A percentile compares a stretch with the other conserved stretches of the same genome.
phyloP scores from a whole-genome alignment of 2,329 filamentous ascomycete species.

The Nakataea oryzae region DNA sequence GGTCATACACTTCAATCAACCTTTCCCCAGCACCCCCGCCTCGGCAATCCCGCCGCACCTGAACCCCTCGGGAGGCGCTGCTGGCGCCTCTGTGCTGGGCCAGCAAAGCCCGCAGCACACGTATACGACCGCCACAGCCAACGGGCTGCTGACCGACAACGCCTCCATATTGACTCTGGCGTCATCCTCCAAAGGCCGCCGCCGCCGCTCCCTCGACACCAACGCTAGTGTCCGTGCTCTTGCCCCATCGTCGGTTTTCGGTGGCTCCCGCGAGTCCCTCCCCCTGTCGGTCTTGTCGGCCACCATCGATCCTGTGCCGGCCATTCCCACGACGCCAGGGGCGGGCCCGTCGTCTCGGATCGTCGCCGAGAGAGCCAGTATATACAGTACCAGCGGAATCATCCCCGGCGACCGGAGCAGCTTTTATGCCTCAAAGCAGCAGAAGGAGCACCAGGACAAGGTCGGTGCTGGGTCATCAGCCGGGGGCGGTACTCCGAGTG shows the following conservation, averaged over 20 bases:
- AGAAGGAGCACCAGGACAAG: slow-evolving; percentile 28
- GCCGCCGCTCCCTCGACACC: slow-evolving; percentile 72
- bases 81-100: background rate
- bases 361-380: slow-evolving; percentile 57
- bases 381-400: slow-evolving; percentile 68
- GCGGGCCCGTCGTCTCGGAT: slow-evolving; percentile 19
- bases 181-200: slow-evolving; percentile 68
- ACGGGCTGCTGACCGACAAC: slow-evolving; percentile 74
- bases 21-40: slow-evolving; percentile 53
- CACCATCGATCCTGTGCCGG: slow-evolving; percentile 42
- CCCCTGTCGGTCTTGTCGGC: slow-evolving; percentile 69
- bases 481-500: slow-evolving; percentile 8
- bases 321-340: slow-evolving; percentile 31
- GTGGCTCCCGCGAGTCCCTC: slow-evolving; percentile 69
- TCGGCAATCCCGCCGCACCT: slow-evolving; percentile 66
- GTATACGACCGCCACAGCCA: slow-evolving; percentile 69
- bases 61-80: slow-evolving; percentile 28
- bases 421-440: slow-evolving; percentile 51
- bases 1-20: slow-evolving; percentile 53
- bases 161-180: slow-evolving; percentile 78
- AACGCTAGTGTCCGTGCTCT: slow-evolving; percentile 77
- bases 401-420: slow-evolving; percentile 70
- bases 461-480: slow-evolving; percentile 25
- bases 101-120: slow-evolving; percentile 38
- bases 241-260: slow-evolving; percentile 74